These are phyloP conservation scores for Vitis hybrid DNA, from an alignment of 177 flowering plant genomes.

Conservation along the genomic window DNA sequence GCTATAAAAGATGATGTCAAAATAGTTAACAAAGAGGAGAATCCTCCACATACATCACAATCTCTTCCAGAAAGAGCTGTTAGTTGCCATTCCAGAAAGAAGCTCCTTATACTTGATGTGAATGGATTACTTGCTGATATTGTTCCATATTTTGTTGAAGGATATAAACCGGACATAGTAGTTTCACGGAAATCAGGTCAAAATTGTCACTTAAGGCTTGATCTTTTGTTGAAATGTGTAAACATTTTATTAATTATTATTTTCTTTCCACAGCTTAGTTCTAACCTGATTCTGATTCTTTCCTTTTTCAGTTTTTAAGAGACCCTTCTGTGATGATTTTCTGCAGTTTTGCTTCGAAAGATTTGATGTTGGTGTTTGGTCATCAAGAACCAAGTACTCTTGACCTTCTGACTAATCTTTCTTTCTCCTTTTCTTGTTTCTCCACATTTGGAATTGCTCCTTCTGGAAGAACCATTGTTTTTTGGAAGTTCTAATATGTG, in stretches of 20 bases:
- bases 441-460: background rate
- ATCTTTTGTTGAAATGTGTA: background rate
- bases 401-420: background rate
- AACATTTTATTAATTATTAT: background rate
- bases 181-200: constrained; percentile 51
- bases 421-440: background rate
- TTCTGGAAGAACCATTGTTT: no score
- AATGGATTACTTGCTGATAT: constrained; percentile 89
- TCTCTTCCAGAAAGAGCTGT: constrained; percentile 19
- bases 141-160: constrained; percentile 27
- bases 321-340: constrained; percentile 60
- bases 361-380: constrained; percentile 69
- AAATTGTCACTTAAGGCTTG: background rate
- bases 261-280: background rate
- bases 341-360: constrained; percentile 56
- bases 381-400: constrained; percentile 59
- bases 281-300: constrained; percentile 3
- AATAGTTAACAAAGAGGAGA: constrained; percentile 9
- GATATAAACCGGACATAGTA: constrained; percentile 40
- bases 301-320: constrained; percentile 50
- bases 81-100: constrained; percentile 26
- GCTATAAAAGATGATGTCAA: constrained; percentile 5
- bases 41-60: background rate
- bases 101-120: constrained; percentile 87
- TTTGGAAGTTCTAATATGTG: no score